Base-by-base conservation (phyloP, 768 basidiomycete genomes). In the Amyloporia xantha region DNA sequence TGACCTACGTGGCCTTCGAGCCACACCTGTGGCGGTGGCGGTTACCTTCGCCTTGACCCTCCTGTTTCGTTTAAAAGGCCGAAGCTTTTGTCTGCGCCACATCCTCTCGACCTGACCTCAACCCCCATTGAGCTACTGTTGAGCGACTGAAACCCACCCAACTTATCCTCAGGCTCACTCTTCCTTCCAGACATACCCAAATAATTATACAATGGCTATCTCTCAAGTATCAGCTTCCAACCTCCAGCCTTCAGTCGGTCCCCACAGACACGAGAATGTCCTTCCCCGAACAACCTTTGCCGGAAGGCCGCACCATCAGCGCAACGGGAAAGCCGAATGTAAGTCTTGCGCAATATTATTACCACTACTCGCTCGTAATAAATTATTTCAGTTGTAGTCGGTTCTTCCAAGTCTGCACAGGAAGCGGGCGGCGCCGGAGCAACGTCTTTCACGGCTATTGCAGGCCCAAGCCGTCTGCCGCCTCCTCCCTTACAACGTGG, bases 161-260 rank as follows among this genome's bases (percentile, higher is more conserved):
- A n/a, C n/a, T n/a, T n/a, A n/a, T n/a, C n/a, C n/a, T 33, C 30
- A 33, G 9, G 15, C 15, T 7, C 30, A 33, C 15, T 33, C 9
- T 15, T 15, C 9, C 30, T 33, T 33, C 30, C 30, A 33, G 9
- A 15, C 30, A 33, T 15, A 33, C 15, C 15, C 30, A 33, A 33
- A 33, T 33, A 7, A 7, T 33, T 7, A 15, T 15, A 7, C 30
- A 33, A 7, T 7, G 7, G 15, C 30, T 7, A 33, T 33, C 9
- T 15, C 30, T 7, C 30, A 23, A 21, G 28, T 52, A 47, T 33
- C 53, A 50, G 4, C 47, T 53, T 6, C 41, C n/a, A 3, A 4
- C 49, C 23, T 33, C 30, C 9, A 33, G 30, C 30, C 15, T 15
- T 33, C 30, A 7, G 7, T 15, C 30, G 7, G 30, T 15, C 30